Evolutionary conservation across 2,329 filamentous ascomycete genomes (phyloP).

Genomic region (Xylaria sp.): DNA sequence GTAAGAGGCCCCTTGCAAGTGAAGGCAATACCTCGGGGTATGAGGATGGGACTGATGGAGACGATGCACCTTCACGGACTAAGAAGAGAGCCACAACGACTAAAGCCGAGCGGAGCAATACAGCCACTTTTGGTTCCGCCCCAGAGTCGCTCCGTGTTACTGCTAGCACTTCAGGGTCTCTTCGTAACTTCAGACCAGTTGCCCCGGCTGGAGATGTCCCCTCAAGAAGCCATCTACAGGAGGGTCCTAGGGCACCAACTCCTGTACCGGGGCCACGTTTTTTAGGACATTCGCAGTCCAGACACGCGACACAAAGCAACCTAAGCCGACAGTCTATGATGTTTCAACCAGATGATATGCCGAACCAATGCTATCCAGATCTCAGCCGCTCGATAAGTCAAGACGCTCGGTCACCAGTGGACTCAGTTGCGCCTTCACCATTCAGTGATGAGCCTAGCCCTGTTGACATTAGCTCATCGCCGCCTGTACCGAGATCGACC

Average conservation of each 20-base stretch:
- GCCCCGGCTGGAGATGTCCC: slow-evolving; percentile 60
- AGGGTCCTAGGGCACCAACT: slow-evolving; percentile 80
- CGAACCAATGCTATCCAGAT: slow-evolving; percentile 49
- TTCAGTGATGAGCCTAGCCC: slow-evolving; percentile 74
- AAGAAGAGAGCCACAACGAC: slow-evolving; percentile 86
- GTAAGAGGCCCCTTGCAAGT: slow-evolving; percentile 60
- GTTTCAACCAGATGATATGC: slow-evolving; percentile 58
- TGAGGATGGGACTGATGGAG: slow-evolving; percentile 72
- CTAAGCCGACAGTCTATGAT: slow-evolving; percentile 71
- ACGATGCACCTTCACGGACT: slow-evolving; percentile 62
- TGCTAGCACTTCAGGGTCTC: slow-evolving; percentile 87
- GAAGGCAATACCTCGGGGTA: slow-evolving; percentile 79
- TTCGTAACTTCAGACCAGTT: slow-evolving; percentile 84
- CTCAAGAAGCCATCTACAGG: slow-evolving; percentile 68
- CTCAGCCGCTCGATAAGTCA: slow-evolving; percentile 55
- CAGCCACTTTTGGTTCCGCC: slow-evolving; percentile 75
- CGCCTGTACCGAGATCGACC: slow-evolving; percentile 77
- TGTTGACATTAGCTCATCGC: slow-evolving; percentile 87
- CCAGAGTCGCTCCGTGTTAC: slow-evolving; percentile 87
- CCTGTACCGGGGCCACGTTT: slow-evolving; percentile 70
- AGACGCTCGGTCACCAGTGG: slow-evolving; percentile 65
- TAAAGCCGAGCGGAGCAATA: slow-evolving; percentile 77
- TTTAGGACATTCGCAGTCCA: slow-evolving; percentile 44
- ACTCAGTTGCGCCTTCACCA: slow-evolving; percentile 63
- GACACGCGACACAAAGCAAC: slow-evolving; percentile 57